Conservation (phyloP, 75 land plant genomes). For the Sequoia sempervirens region DNA sequence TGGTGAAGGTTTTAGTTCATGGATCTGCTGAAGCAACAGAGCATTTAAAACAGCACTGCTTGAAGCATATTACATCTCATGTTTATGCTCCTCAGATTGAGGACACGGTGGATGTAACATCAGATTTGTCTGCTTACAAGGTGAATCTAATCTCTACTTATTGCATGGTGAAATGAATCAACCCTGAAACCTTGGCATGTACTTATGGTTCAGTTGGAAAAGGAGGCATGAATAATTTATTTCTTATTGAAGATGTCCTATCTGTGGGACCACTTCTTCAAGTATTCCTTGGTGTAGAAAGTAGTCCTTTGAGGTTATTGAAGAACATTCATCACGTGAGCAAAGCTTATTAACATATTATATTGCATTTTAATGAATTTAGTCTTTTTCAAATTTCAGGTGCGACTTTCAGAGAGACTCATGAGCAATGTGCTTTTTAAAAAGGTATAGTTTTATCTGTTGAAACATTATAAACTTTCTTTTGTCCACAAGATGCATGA, state of each 20-base stretch:
- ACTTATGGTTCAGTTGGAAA: not conserved
- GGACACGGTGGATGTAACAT: constrained; percentile 89
- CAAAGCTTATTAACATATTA: not conserved
- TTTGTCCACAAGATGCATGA: not conserved
- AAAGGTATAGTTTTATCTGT: constrained; percentile 50
- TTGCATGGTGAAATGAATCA: not conserved
- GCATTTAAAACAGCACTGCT: constrained; percentile 88
- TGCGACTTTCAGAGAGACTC: constrained; percentile 83
- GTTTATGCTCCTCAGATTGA: constrained; percentile 92
- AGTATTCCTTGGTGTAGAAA: not conserved
- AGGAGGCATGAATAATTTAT: not conserved
- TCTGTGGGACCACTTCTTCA: not conserved
- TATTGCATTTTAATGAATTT: constrained; percentile 8
- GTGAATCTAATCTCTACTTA: constrained; percentile 23
- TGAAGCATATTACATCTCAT: constrained; percentile 78
- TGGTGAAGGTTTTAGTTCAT: constrained; percentile 83
- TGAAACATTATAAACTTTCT: not conserved
- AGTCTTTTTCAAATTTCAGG: constrained; percentile 34
- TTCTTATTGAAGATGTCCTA: not conserved
- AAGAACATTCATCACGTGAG: not conserved
- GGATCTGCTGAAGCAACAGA: constrained; percentile 99
- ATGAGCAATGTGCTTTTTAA: constrained; percentile 96
- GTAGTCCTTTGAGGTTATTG: not conserved
- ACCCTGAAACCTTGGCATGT: constrained; percentile 1
- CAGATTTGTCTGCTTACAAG: constrained; percentile 97